A percentile compares a stretch with the other conserved stretches of the same genome.
These are phyloP conservation scores for Pelagophyceae sp. DNA, from an alignment of 352 stramenopile species.

Conservation along the genomic window DNA sequence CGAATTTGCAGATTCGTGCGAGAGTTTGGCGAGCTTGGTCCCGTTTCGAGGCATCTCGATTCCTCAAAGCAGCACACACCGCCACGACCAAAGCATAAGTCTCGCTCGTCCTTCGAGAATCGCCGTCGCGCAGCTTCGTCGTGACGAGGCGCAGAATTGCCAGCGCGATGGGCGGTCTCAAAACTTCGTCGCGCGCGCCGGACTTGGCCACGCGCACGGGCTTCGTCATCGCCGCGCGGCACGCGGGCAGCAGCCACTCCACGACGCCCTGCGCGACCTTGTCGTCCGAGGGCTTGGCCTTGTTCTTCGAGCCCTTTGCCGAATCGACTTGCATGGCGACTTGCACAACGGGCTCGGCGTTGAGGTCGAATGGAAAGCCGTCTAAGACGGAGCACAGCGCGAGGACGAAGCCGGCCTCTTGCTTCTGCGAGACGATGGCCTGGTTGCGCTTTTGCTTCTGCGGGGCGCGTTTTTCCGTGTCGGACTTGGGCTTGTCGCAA, in stretches of 20 bases:
- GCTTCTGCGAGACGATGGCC: background rate
- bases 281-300: slow-evolving; percentile 54
- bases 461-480: too few species aligned
- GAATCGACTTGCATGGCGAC: slow-evolving; percentile 31
- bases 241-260: slow-evolving; percentile 58
- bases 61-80: slow-evolving; percentile 60
- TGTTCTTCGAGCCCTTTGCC: slow-evolving; percentile 20
- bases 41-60: slow-evolving; percentile 80
- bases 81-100: slow-evolving; percentile 72
- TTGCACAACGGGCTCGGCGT: slow-evolving; percentile 24
- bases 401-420: slow-evolving; percentile 55
- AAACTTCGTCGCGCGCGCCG: slow-evolving; percentile 69
- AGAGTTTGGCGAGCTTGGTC: slow-evolving; percentile 80
- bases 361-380: slow-evolving; percentile 85
- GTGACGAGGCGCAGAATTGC: slow-evolving; percentile 95
- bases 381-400: slow-evolving; percentile 87
- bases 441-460: background rate
- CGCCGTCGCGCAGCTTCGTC: slow-evolving; percentile 61
- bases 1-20: slow-evolving; percentile 79
- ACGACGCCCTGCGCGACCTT: slow-evolving; percentile 40
- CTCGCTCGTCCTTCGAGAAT: background rate
- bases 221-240: slow-evolving; percentile 50
- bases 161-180: slow-evolving; percentile 82
- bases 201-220: slow-evolving; percentile 58
- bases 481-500: slow-evolving; percentile 28